Percentiles rank a stretch among this genome's conserved stretches.
phyloP scores from a whole-genome alignment of 495 filamentous ascomycete genomes.

The Hypoxylon fuscum region DNA sequence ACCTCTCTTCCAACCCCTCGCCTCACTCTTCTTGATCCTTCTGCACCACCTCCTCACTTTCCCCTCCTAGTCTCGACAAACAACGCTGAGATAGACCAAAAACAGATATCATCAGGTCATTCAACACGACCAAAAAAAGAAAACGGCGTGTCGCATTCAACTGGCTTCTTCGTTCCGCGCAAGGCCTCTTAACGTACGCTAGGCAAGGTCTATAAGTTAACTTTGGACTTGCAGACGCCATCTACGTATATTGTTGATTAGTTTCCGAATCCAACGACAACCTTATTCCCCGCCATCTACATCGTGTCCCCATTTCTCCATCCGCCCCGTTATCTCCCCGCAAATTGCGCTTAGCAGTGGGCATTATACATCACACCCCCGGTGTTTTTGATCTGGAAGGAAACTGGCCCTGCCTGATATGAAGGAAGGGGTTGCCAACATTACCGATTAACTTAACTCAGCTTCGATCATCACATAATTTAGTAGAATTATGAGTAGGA shows the following conservation, averaged over 20 bases:
- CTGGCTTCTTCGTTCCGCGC: conserved; percentile 4
- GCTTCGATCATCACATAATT: conserved; percentile 14
- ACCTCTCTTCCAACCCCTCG: too few species aligned
- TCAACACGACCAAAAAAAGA: conserved; percentile 11
- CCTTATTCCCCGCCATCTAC: conserved; percentile 11
- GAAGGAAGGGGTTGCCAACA: conserved; percentile 16
- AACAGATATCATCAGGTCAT: neutral
- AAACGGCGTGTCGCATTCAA: conserved; percentile 1
- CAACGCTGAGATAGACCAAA: conserved; percentile 9
- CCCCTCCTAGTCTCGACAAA: conserved; percentile 22
- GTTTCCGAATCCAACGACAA: conserved; percentile 13
- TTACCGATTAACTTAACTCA: conserved; percentile 6
- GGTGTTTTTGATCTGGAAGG: neutral
- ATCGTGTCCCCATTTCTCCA: conserved; percentile 3
- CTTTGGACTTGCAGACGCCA: conserved; percentile 17
- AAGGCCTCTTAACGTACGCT: conserved; percentile 19
- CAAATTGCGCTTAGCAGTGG: conserved; percentile 28
- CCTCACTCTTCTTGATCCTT: conserved; percentile 2
- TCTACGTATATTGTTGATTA: conserved; percentile 19
- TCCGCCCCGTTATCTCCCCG: conserved; percentile 23
- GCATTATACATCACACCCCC: conserved; percentile 1
- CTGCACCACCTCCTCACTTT: conserved; percentile 1
- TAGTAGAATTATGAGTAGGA: conserved; percentile 35
- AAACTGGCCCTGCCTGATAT: conserved; percentile 20
- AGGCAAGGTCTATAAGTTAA: conserved; percentile 15